Base-by-base conservation (phyloP, 1,284 basidiomycete species). In the Cryptococcus sp. region DNA sequence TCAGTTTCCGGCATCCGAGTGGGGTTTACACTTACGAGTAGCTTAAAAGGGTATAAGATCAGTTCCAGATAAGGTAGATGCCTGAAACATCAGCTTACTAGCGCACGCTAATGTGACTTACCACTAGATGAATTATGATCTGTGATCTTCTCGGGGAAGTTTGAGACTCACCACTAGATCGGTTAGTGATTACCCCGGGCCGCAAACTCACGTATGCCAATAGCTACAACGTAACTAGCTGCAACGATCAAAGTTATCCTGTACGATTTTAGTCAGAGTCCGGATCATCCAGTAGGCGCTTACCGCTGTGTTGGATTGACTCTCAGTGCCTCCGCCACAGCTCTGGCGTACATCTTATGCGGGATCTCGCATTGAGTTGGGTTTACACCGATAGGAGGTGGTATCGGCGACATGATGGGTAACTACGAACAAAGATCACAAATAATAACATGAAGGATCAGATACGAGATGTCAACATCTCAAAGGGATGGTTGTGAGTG, bases 1-100 rank as follows among this genome's bases (percentile, higher is more conserved):
- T 46, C 44, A 46, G 44, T 68, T 31, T 36, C 45, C 23, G 23
- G 23, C 23, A 23, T 23, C 23, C 23, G 34, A 49, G 36, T 46
- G 37, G 30, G 34, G 14, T 4, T 13, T 46, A 50, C 30, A 57
- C 59, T 42, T 47, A 74, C 74, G 3, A 79, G 84, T 73, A 80
- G 89, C 86, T 93, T 93, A 84, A 94, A 95, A 1, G 1, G 74
- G 73, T 30, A 74, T 73, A 69, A 44, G 38, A 13, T 14, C 42
- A 13, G 6, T 35, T 32, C 37, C 23, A 44, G 37, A 31, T 13
- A 15, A 34, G 32, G 11, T 31, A 36, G 10, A 13, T 52, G 42
- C 30, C 37, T 34, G 33, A 5, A 10, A 23, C 23, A 13, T 37
- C 14, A 13, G 44, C 46, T 44, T 23, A 23, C 23, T 23, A 23